Evolutionary conservation across 257 asterid species (phyloP).

Genomic region (Ocimum tenuiflorum): DNA sequence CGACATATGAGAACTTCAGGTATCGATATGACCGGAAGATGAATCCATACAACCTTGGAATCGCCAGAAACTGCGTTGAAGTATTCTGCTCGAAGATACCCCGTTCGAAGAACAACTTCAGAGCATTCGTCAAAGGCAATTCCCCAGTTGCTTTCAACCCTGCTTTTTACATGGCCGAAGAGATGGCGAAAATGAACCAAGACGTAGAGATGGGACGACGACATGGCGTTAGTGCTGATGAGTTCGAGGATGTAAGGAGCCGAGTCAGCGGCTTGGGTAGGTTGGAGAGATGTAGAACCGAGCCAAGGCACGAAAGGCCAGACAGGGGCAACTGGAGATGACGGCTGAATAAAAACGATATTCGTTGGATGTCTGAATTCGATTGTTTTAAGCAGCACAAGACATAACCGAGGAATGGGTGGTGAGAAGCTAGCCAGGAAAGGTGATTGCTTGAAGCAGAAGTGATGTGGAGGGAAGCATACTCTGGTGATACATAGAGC

Average conservation of each 20-base stretch:
- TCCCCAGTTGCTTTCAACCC: background rate
- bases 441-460: background rate
- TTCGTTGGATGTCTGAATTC: no score
- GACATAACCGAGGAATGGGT: background rate
- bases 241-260: constrained; percentile 26
- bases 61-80: constrained; percentile 28
- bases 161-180: constrained; percentile 16
- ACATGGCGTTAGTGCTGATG: constrained; percentile 21
- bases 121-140: constrained; percentile 15
- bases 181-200: constrained; percentile 11
- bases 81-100: constrained; percentile 34
- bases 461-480: background rate
- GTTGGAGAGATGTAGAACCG: constrained; percentile 34
- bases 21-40: constrained; percentile 42
- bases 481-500: background rate
- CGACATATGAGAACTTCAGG: constrained; percentile 63
- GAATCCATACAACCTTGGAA: constrained; percentile 46
- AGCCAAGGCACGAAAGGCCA: constrained; percentile 23
- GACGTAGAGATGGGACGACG: constrained; percentile 32
- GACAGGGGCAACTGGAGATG: constrained; percentile 20
- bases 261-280: constrained; percentile 20
- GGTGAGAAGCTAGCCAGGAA: background rate
- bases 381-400: no score
- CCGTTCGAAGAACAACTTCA: constrained; percentile 29
- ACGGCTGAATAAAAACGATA: background rate